Evolutionary conservation across 305 asterid species (phyloP), one percentile per base, ranked within the genome.

Genomic region (Stenogyne calaminthoides): DNA sequence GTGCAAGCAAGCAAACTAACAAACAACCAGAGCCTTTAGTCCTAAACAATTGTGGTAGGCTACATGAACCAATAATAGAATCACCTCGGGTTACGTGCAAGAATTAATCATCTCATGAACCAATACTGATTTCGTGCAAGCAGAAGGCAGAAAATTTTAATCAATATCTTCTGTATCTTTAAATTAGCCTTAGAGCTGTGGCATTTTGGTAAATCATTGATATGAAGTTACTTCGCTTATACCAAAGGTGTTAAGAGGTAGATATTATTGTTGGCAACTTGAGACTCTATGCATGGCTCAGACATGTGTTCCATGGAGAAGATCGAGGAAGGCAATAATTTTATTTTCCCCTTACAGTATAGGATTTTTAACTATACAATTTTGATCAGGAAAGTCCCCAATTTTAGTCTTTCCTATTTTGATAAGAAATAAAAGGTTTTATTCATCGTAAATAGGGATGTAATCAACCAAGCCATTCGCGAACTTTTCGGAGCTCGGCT

Each of bases 141-240:
- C 27, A 62, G 51, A 62, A n/a, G 44, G 46, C 25, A 60, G 22
- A 62, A 62, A 8, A 36, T 37, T 16, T 62, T 5, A 16, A 37
- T 16, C 52, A 63, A 9, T 37, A 37, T 63, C 52, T 16, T 37
- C 4, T 16, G 68, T 63, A 15, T 37, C 11, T 14, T 9, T 36
- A 64, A 64, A 11, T 36, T 5, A 64, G 55, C 36, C 54, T 18
- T 39, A 10, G 49, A 62, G 37, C 16, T 62, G 51, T 36, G 67
- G 51, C 51, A 62, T 36, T 61, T 36, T 62, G 67, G 51, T 36
- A 10, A 40, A 59, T 62, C 67, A 37, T 61, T 15, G 20, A 59
- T 14, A 34, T 60, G 46, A 60, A 60, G 12, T 34, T 61, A 47
- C 11, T 64, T 42, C 3, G 2, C 37, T 2, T 42, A 19, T 64